Evolutionary conservation across 2,329 filamentous ascomycete genomes (phyloP).

Genomic region (Epichloe coenophiala): DNA sequence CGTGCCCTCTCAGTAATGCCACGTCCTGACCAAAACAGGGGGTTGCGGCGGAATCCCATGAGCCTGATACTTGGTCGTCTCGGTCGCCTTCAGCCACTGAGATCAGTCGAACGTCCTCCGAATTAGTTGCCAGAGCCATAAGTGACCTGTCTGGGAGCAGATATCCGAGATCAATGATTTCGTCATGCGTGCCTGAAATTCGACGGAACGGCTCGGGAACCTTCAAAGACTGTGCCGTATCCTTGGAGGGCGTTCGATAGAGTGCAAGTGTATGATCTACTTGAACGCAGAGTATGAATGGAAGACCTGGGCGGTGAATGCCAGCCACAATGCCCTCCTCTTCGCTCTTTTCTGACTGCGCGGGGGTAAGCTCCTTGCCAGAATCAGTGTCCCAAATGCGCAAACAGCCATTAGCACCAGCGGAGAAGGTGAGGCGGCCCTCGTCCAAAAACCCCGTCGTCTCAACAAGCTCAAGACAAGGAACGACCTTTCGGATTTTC

Average conservation of each 20-base stretch:
- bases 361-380: slow-evolving; percentile 66
- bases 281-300: slow-evolving; percentile 69
- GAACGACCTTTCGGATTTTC: slow-evolving; percentile 69
- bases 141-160: slow-evolving; percentile 67
- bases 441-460: slow-evolving; percentile 64
- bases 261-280: slow-evolving; percentile 79
- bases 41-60: slow-evolving; percentile 11
- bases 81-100: slow-evolving; percentile 41
- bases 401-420: slow-evolving; percentile 69
- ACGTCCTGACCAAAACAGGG: slow-evolving; percentile 83
- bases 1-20: slow-evolving; percentile 73
- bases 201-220: slow-evolving; percentile 48
- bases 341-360: slow-evolving; percentile 50
- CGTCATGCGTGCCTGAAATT: slow-evolving; percentile 93
- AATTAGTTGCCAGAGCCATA: slow-evolving; percentile 85
- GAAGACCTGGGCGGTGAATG: slow-evolving; percentile 49
- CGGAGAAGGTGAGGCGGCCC: slow-evolving; percentile 65
- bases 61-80: slow-evolving; percentile 11
- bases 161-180: slow-evolving; percentile 90
- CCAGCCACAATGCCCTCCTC: slow-evolving; percentile 58
- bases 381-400: slow-evolving; percentile 71
- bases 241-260: slow-evolving; percentile 39
- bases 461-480: slow-evolving; percentile 76
- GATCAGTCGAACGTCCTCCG: slow-evolving; percentile 81
- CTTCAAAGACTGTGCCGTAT: slow-evolving; percentile 20